Conservation (phyloP, 306 rosid genomes). For the Prunus salicina region DNA sequence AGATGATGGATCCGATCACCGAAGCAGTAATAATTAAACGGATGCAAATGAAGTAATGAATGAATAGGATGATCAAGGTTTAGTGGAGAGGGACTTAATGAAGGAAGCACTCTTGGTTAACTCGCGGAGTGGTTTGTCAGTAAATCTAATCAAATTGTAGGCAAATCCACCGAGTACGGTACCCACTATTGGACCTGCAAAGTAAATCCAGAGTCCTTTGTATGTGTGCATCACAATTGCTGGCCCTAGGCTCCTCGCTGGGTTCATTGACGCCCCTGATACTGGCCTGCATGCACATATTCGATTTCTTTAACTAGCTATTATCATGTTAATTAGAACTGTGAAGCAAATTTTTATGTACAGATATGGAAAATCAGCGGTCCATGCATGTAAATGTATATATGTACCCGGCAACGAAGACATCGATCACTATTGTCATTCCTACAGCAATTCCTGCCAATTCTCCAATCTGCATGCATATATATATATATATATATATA, state of each 20-base stretch:
- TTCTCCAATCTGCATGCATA: slow-evolving; percentile 52
- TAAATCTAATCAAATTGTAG: slow-evolving; percentile 49
- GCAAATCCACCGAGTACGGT: slow-evolving; percentile 45
- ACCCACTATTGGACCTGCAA: slow-evolving; percentile 47
- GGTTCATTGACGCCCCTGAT: slow-evolving; percentile 76
- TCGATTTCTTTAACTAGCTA: too few species aligned
- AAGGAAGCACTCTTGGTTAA: slow-evolving; percentile 28
- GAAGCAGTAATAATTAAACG: not conserved
- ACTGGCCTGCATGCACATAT: slow-evolving; percentile 33
- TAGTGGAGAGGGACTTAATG: slow-evolving; percentile 27
- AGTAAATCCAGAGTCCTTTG: slow-evolving; percentile 48
- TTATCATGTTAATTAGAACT: too few species aligned
- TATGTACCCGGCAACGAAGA: slow-evolving; percentile 63
- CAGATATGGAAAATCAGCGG: too few species aligned
- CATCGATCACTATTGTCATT: slow-evolving; percentile 46
- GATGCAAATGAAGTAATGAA: too few species aligned
- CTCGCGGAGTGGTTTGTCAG: slow-evolving; percentile 51
- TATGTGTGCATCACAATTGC: slow-evolving; percentile 45
- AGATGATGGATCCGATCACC: not conserved
- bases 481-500: not conserved
- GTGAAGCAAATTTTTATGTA: too few species aligned
- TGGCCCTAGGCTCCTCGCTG: slow-evolving; percentile 72
- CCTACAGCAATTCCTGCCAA: slow-evolving; percentile 70
- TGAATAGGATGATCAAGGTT: not conserved
- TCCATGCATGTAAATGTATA: not conserved